Evolutionary conservation across 441 rosid genomes (phyloP).

Genomic region (Sinapis alba): DNA sequence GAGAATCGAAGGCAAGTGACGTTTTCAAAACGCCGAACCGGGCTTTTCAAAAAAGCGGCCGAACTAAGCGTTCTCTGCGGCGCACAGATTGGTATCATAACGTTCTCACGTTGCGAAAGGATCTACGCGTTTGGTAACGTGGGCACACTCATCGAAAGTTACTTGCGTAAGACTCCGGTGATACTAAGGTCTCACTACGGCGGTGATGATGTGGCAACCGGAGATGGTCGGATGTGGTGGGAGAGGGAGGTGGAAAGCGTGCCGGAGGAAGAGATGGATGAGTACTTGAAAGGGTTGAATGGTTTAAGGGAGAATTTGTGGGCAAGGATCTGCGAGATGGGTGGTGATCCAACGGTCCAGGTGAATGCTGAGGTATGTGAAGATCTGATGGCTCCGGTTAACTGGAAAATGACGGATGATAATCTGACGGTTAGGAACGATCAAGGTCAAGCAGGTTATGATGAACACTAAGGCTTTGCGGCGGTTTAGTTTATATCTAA

Average conservation of each 20-base stretch:
- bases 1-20: conserved; percentile 48
- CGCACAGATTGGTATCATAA: conserved; percentile 43
- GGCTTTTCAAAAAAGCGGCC: conserved; percentile 48
- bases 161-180: conserved; percentile 22
- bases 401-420: conserved; percentile 1
- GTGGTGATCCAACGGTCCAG: conserved; percentile 8
- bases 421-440: neutral
- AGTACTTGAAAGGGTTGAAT: conserved; percentile 21
- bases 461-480: neutral
- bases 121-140: conserved; percentile 43
- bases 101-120: conserved; percentile 36
- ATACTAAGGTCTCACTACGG: conserved; percentile 19
- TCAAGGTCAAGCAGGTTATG: conserved; percentile 10
- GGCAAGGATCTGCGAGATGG: conserved; percentile 21
- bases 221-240: conserved; percentile 34
- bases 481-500: neutral
- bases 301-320: conserved; percentile 20
- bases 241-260: conserved; percentile 38
- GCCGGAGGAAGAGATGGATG: conserved; percentile 36
- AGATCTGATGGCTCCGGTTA: conserved; percentile 16
- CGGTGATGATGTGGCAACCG: neutral
- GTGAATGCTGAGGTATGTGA: conserved; percentile 8
- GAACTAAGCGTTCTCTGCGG: conserved; percentile 45
- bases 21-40: conserved; percentile 51
- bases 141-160: conserved; percentile 29